Base-by-base conservation (phyloP, 306 rosid species). In the Gastrolobium bilobum region DNA sequence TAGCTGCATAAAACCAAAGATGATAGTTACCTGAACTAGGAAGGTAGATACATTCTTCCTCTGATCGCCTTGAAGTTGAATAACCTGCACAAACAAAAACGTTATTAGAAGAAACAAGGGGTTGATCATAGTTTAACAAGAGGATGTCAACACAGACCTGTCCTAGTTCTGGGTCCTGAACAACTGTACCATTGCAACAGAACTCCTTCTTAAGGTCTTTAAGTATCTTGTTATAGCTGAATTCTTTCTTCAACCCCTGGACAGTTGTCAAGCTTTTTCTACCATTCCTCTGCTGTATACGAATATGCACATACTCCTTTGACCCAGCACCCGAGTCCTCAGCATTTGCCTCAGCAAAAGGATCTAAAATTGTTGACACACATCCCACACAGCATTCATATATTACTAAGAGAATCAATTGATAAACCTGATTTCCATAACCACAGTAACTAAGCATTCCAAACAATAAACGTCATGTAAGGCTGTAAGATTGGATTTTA, bases 21-120 rank as follows among this genome's bases (percentile, higher is more conserved):
- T 59, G 1, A 33, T n/a, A 43, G 43, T 66, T 81, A 90, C 98
- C 98, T 90, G 92, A 79, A 88, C 84, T 29, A 93, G 89, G 79
- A 93, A 93, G 51, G 88, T 68, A 73, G 88, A 85, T 9, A 78
- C 88, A 85, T 85, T 85, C 72, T 85, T 85, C 84, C 98, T 46
- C 81, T 93, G 97, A 85, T 93, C 98, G 1, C 98, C 98, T 84
- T 93, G 98, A 84, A 93, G 98, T 86, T 93, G 98, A 81, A 93
- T 91, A 82, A 93, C 98, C 98, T 93, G 38, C 56, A 52, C 40
- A 74, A 29, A 69, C 37, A 87, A 75, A 9, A 48, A 29, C 4
- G 61, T 48, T n/a, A 76, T 7, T 70, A 31, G n/a, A 76, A 26
- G 69, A 29, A 74, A 71, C 38, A 10, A 40, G 7, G 15, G 4